Evolutionary conservation across 768 basidiomycete genomes (phyloP), one percentile per base, ranked within the genome.

Genomic region (Candolleomyces efflorescens): DNA sequence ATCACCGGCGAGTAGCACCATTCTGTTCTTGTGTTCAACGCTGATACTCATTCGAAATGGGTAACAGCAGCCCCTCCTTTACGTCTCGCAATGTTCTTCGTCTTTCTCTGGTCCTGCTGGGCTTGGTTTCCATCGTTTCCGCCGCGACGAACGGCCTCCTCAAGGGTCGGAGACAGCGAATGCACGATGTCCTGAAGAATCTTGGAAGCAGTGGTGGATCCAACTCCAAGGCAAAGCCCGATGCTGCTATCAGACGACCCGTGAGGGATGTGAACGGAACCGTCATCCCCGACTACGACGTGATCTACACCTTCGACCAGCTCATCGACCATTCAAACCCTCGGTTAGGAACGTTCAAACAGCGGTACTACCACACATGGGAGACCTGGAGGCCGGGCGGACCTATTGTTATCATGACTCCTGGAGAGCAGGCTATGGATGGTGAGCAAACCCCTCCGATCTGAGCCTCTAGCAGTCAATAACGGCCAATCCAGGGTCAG

Each of bases 341-440:
- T n/a, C 70, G 75, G 24, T 71, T 82, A n/a, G 89, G 89, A n/a
- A 90, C 86, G n/a, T 90, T 90, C 71, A 75, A 83, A 65, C 89
- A 90, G 69, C 80, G 89, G 37, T 90, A 79, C 69, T 90, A 86
- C 86, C 76, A 81, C 59, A 82, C 82, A 32, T 86, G 76, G 69
- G 83, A 89, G 67, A 86, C 75, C 62, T 89, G 89, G 61, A 74
- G 85, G 67, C 57, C 71, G 39, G 85, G 78, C 39, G 80, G 86
- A 5, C 84, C 85, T 1, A 81, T 88, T 48, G 75, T 88, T 51
- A 64, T 87, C 13, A 74, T 78, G 65, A 89, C 86, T 6, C 88
- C 87, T 0, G 86, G 89, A 37, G 87, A 89, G 69, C 64, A 54
- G 17, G 79, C 84, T 62, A 84, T 84, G 5, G 78, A 72, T 53